Evolutionary conservation across 2,329 filamentous ascomycete genomes (phyloP).

Genomic region (Neonectria punicea): DNA sequence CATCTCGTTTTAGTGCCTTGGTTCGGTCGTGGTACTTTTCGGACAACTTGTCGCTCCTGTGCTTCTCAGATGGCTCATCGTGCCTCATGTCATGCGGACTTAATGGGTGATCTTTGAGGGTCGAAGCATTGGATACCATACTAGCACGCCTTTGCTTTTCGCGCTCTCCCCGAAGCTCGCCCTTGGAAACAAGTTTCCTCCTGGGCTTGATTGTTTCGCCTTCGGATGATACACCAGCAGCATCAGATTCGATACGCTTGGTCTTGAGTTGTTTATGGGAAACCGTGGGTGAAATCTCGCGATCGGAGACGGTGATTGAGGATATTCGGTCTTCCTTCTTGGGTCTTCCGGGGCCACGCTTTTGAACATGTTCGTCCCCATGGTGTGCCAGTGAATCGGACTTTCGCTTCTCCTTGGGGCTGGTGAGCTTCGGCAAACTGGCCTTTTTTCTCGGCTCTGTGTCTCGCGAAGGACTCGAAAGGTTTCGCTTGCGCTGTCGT

Average conservation of each 20-base stretch:
- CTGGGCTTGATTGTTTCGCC: conserved; percentile 69
- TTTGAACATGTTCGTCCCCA: conserved; percentile 60
- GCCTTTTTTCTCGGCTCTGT: conserved; percentile 57
- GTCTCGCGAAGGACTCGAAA: conserved; percentile 61
- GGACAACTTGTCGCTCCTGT: conserved; percentile 50
- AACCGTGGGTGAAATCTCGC: conserved; percentile 61
- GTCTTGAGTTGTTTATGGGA: conserved; percentile 61
- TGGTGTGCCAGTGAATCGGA: conserved; percentile 55
- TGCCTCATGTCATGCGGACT: conserved; percentile 62
- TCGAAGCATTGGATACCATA: conserved; percentile 65
- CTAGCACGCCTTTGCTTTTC: conserved; percentile 69
- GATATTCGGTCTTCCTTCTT: conserved; percentile 65
- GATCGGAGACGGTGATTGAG: conserved; percentile 61
- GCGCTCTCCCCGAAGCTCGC: conserved; percentile 68
- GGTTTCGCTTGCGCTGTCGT: conserved; percentile 57
- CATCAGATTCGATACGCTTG: conserved; percentile 65
- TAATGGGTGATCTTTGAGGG: conserved; percentile 59
- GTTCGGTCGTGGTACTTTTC: conserved; percentile 70
- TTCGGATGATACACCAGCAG: conserved; percentile 63
- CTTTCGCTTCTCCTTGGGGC: conserved; percentile 61
- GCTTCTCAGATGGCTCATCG: conserved; percentile 62
- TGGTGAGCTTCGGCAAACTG: conserved; percentile 49
- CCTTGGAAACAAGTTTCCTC: conserved; percentile 71
- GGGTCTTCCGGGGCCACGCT: conserved; percentile 63
- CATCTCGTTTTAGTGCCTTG: conserved; percentile 70